A percentile compares a stretch with the other conserved stretches of the same genome.
Conservation (phyloP, 441 rosid genomes). For the Gossypium armourianum region DNA sequence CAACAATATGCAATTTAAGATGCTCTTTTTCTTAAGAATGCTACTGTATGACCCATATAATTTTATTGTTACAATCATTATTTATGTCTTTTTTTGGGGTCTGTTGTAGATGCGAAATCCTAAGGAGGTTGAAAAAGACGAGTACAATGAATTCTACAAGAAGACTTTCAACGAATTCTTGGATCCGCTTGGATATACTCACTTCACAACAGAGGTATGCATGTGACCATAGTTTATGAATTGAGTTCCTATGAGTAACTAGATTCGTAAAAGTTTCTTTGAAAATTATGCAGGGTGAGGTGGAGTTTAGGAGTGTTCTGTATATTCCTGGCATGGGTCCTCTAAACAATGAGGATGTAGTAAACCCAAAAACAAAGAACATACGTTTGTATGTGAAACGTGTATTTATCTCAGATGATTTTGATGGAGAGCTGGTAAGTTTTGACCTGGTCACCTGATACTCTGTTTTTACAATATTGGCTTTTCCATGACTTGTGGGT, state of each 20-base stretch:
- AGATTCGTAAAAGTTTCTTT: conserved; percentile 8
- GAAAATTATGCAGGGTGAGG: conserved; percentile 61
- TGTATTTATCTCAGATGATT: conserved; percentile 95
- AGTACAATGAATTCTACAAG: conserved; percentile 82
- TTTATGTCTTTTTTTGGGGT: conserved; percentile 14
- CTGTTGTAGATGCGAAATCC: conserved; percentile 59
- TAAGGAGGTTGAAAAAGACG: conserved; percentile 71
- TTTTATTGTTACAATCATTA: neutral
- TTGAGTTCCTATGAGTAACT: neutral
- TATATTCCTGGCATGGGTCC: conserved; percentile 98
- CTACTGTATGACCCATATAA: neutral
- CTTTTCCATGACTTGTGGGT: neutral
- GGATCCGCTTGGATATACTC: conserved; percentile 73
- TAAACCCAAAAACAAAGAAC: conserved; percentile 81
- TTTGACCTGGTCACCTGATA: conserved; percentile 4
- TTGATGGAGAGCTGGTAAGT: conserved; percentile 95
- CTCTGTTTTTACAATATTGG: neutral
- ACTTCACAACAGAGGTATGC: conserved; percentile 83
- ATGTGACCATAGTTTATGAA: neutral
- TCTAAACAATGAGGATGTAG: conserved; percentile 72
- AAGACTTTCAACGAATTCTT: conserved; percentile 83
- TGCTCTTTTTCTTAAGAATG: neutral
- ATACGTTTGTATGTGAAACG: conserved; percentile 85
- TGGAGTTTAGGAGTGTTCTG: conserved; percentile 86
- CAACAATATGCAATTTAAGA: neutral